Percentiles rank a stretch among this genome's conserved stretches.
Conservation (phyloP, 148 eudicot genomes). For the Arctostaphylos glauca region DNA sequence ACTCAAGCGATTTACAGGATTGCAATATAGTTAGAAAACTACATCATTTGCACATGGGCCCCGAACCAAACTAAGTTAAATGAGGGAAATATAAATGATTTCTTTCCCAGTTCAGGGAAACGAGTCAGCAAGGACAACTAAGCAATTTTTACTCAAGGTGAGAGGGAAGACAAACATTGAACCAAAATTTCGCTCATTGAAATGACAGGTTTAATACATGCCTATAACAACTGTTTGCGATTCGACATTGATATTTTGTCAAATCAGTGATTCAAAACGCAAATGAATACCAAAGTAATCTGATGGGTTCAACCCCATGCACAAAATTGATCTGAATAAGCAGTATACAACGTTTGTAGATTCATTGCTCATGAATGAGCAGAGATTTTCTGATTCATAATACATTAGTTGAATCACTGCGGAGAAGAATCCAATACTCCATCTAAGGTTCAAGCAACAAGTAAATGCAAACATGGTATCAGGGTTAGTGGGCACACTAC, state of each 20-base stretch:
- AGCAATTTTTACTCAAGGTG: not conserved
- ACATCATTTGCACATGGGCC: not conserved
- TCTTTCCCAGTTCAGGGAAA: not conserved
- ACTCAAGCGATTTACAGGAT: not conserved
- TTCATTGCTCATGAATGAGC: not conserved
- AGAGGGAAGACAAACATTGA: not conserved
- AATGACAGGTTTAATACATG: not conserved
- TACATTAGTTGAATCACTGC: not conserved
- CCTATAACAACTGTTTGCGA: not conserved
- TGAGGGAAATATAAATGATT: not conserved
- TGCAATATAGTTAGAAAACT: not conserved
- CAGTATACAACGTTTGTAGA: not conserved
- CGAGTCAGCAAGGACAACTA: not conserved
- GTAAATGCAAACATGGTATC: not conserved
- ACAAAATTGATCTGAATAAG: not conserved
- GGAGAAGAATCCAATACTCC: constrained; percentile 4
- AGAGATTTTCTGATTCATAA: not conserved
- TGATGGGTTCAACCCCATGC: not conserved
- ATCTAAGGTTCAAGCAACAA: not conserved
- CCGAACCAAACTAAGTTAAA: not conserved
- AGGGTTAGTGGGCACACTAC: not conserved
- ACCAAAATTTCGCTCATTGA: not conserved
- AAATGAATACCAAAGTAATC: not conserved
- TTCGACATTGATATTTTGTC: not conserved
- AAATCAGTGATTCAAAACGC: not conserved